Evolutionary conservation across 169 alveolate species (phyloP).

Genomic region (Eimeria nieschulzi): DNA sequence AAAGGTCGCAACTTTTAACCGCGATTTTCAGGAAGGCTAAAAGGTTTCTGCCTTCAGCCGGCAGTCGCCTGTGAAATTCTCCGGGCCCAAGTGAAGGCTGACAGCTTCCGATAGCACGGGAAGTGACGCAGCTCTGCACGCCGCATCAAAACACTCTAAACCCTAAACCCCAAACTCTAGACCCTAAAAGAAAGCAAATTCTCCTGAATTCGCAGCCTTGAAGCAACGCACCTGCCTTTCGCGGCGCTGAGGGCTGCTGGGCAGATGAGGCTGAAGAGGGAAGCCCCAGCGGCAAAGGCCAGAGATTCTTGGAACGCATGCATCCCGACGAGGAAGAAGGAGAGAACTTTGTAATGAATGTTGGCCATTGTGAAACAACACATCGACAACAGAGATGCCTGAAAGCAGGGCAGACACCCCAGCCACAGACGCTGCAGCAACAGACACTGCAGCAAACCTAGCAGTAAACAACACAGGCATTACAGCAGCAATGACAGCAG

Average conservation of each 20-base stretch:
- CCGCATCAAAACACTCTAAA: not conserved
- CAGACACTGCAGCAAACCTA: not conserved
- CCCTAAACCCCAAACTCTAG: constrained; percentile 5
- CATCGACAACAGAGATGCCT: not conserved
- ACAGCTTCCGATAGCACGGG: constrained; percentile 29
- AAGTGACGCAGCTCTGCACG: not conserved
- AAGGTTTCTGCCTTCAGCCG: too few relatives aligned
- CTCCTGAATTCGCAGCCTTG: not conserved
- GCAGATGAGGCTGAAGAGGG: not conserved
- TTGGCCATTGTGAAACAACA: constrained; percentile 3
- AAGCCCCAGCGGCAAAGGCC: constrained; percentile 11
- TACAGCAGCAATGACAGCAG: not conserved
- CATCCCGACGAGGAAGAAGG: not conserved
- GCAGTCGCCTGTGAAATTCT: not conserved
- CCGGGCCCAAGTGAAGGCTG: constrained; percentile 17
- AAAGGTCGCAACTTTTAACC: too few relatives aligned
- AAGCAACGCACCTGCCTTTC: constrained; percentile 1
- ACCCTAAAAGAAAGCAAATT: not conserved
- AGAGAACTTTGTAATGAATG: constrained; percentile 7
- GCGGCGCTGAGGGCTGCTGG: constrained; percentile 27
- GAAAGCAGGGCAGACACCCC: not conserved
- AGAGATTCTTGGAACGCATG: not conserved
- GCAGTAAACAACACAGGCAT: not conserved
- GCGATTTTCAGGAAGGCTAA: too few relatives aligned
- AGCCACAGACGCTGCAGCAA: not conserved